Evolutionary conservation across 768 basidiomycete genomes (phyloP), one percentile per base, ranked within the genome.

Genomic region (Amanita rubescens): DNA sequence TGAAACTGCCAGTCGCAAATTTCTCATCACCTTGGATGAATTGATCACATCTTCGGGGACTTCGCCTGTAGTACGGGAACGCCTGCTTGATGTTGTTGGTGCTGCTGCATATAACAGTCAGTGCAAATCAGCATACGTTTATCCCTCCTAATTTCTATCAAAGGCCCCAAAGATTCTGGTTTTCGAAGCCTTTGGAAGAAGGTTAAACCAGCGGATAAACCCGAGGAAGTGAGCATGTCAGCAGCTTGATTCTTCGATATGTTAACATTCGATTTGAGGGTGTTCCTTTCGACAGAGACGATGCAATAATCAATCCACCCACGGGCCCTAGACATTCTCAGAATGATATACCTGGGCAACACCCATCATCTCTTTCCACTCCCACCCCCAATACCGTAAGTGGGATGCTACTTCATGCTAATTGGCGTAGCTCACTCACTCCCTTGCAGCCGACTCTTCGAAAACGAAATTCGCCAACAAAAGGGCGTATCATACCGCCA

Each of bases 111-210:
- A 78, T 62, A 77, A 82, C 14, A 84, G 77, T 63, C 75, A 79
- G 49, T 60, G 62, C 6, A 74, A 76, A 14, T 25, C 11, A n/a
- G 17, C 6, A 17, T 75, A 57, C 62, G 4, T 33, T 43, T 37
- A 11, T 38, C 35, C 30, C 51, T 27, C 24, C 4, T 53, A 45
- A 30, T n/a, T n/a, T n/a, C n/a, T n/a, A 27, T 42, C 27, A 45
- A 39, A 49, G 62, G 67, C 9, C 15, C 37, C 19, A 54, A 71
- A 62, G 63, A 62, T 62, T 72, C 83, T 74, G 56, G 82, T 17
- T 87, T 93, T 59, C 79, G 82, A 10, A 74, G 76, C 5, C 71
- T 91, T 24, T 96, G 93, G 93, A 77, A 75, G 56, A 86, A 84
- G 61, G 78, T 94, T 33, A 92, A 90, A 62, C 80, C 86, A 8